Evolutionary conservation across 495 filamentous ascomycete genomes (phyloP).

Genomic region (Sabuloglossum arenarium): DNA sequence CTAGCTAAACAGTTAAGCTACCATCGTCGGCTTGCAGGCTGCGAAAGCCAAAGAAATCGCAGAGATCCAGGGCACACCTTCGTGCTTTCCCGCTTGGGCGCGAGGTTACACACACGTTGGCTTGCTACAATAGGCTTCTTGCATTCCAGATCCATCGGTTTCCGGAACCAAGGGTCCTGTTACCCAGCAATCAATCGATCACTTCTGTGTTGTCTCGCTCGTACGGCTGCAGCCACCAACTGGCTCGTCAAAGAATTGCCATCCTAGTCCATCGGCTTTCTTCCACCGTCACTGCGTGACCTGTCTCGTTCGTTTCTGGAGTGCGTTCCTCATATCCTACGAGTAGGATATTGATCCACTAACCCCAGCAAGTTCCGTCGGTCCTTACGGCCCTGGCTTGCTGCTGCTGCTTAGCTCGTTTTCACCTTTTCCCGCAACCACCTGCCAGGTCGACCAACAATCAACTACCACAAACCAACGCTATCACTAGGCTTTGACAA

Average conservation of each 20-base stretch:
- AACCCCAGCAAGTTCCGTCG: not conserved
- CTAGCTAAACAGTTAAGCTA: not conserved
- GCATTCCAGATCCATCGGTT: conserved; percentile 2
- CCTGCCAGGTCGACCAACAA: not conserved
- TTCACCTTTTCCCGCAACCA: not conserved
- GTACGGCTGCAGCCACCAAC: not conserved
- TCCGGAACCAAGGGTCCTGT: not conserved
- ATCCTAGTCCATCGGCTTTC: not conserved
- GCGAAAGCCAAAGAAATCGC: not conserved
- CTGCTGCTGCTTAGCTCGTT: not conserved
- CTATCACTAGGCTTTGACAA: not conserved
- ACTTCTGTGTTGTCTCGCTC: not conserved
- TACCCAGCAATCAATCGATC: conserved; percentile 1
- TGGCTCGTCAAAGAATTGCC: not conserved
- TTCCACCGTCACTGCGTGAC: not conserved
- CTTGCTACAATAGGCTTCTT: conserved; percentile 1
- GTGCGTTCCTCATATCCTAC: not conserved
- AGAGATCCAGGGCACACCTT: not conserved
- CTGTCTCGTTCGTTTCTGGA: not conserved
- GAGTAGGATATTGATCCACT: not conserved
- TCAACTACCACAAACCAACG: not conserved
- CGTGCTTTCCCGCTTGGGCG: not conserved
- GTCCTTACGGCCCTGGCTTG: not conserved
- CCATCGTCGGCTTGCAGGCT: not conserved
- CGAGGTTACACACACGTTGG: not conserved